A percentile compares a stretch with the other conserved stretches of the same genome.
Conservation (phyloP, 768 basidiomycete species). For the Sporobolomyces roseus region DNA sequence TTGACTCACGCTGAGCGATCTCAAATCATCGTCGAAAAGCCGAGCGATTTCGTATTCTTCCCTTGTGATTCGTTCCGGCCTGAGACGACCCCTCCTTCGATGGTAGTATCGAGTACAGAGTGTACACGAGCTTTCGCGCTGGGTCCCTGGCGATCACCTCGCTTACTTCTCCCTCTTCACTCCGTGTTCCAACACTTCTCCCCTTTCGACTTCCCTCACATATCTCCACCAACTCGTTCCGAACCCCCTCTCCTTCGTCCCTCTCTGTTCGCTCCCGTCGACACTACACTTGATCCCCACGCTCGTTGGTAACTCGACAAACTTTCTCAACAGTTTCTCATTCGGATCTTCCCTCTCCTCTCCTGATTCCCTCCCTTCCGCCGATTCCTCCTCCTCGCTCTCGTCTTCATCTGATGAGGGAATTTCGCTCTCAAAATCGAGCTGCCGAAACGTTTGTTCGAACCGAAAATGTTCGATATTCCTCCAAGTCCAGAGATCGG, state of each 20-base stretch:
- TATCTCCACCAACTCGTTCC: constrained; percentile 28
- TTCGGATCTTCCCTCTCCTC: neutral
- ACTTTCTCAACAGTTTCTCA: neutral
- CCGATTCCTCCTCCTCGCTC: neutral
- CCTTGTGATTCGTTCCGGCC: no score
- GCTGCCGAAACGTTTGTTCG: constrained; percentile 9
- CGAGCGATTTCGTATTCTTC: no score
- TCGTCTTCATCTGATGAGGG: neutral
- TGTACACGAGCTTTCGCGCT: no score
- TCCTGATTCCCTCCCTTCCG: neutral
- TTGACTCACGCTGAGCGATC: no score
- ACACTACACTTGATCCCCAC: neutral
- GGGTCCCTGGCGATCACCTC: no score
- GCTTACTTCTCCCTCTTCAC: no score
- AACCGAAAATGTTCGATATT: neutral
- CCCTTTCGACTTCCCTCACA: constrained; percentile 8
- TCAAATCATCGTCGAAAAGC: no score
- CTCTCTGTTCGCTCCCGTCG: neutral
- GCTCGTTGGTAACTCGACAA: neutral
- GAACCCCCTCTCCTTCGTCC: constrained; percentile 20
- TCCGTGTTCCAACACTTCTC: no score
- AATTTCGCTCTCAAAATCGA: neutral
- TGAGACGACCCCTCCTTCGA: no score
- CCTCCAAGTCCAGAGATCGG: neutral
- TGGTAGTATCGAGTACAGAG: no score